Evolutionary conservation across 805 yeast genomes (phyloP).

Genomic region (Tetrapisispora namnaoensis): DNA sequence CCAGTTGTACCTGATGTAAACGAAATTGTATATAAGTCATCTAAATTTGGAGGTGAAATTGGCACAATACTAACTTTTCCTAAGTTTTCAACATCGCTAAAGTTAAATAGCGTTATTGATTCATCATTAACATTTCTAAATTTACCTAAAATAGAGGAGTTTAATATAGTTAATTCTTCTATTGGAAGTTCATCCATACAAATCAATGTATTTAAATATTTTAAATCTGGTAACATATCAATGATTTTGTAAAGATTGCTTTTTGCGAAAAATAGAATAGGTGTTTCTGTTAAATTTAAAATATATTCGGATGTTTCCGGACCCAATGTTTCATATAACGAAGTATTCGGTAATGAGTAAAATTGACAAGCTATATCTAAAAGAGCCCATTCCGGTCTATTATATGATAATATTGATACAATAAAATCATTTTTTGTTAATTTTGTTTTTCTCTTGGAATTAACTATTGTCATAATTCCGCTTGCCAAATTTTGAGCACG

Average conservation of each 20-base stretch:
- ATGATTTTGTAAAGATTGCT: slow-evolving; percentile 42
- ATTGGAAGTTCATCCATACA: slow-evolving; percentile 42
- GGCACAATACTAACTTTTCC: slow-evolving; percentile 36
- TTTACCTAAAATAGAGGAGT: slow-evolving; percentile 21
- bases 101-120: slow-evolving; percentile 33
- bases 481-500: slow-evolving; percentile 44
- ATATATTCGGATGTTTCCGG: slow-evolving; percentile 55
- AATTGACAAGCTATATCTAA: slow-evolving; percentile 60
- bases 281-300: slow-evolving; percentile 49
- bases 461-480: slow-evolving; percentile 41
- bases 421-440: slow-evolving; percentile 35
- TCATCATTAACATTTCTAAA: slow-evolving; percentile 25
- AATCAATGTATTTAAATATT: slow-evolving; percentile 40
- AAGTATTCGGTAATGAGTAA: slow-evolving; percentile 45
- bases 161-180: slow-evolving; percentile 27
- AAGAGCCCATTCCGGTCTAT: slow-evolving; percentile 59
- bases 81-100: slow-evolving; percentile 34
- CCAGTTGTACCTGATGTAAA: slow-evolving; percentile 76
- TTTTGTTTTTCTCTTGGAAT: slow-evolving; percentile 26
- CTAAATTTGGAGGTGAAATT: slow-evolving; percentile 40
- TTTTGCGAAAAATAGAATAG: slow-evolving; percentile 47
- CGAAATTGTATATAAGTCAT: slow-evolving; percentile 49
- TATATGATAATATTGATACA: slow-evolving; percentile 46
- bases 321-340: slow-evolving; percentile 49
- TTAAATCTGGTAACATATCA: slow-evolving; percentile 34